A percentile compares a stretch with the other conserved stretches of the same genome.
These are phyloP conservation scores for Camelina sativa DNA, from an alignment of 345 rosid species.

Conservation along the genomic window DNA sequence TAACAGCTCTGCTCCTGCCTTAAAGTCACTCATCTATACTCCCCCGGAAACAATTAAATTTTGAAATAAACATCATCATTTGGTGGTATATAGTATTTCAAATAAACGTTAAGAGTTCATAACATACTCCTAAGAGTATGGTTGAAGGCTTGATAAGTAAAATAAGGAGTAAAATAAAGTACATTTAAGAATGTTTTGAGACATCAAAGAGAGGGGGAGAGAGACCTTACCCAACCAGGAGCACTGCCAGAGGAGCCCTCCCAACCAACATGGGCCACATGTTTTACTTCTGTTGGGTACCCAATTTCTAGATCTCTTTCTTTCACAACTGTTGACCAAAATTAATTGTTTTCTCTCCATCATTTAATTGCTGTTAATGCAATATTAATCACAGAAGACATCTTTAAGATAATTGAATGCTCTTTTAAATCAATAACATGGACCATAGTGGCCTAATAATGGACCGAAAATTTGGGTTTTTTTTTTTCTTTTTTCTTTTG, in stretches of 20 bases:
- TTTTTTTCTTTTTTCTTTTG: too few relatives aligned
- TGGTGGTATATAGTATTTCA: not conserved
- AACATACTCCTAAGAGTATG: not conserved
- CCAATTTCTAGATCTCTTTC: slow-evolving; percentile 77
- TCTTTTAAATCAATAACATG: not conserved
- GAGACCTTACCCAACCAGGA: slow-evolving; percentile 78
- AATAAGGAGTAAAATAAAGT: not conserved
- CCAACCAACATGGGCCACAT: slow-evolving; percentile 88
- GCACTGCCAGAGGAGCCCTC: slow-evolving; percentile 75
- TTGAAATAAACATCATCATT: slow-evolving; percentile 10
- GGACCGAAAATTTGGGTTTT: not conserved
- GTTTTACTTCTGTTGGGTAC: slow-evolving; percentile 90
- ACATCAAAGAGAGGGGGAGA: too few relatives aligned
- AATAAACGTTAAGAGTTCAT: not conserved
- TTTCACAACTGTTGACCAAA: slow-evolving; percentile 59
- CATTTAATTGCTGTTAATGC: not conserved
- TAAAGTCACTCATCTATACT: slow-evolving; percentile 80
- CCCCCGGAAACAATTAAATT: not conserved
- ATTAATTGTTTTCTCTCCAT: not conserved
- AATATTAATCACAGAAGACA: not conserved
- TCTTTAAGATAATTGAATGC: slow-evolving; percentile 17
- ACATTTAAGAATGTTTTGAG: not conserved
- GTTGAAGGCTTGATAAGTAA: not conserved
- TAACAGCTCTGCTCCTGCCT: slow-evolving; percentile 61
- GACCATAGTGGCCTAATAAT: slow-evolving; percentile 16